Evolutionary conservation across 139 green algal genomes (phyloP), one percentile per base, ranked within the genome.

Genomic region (Volvox reticuliferus): DNA sequence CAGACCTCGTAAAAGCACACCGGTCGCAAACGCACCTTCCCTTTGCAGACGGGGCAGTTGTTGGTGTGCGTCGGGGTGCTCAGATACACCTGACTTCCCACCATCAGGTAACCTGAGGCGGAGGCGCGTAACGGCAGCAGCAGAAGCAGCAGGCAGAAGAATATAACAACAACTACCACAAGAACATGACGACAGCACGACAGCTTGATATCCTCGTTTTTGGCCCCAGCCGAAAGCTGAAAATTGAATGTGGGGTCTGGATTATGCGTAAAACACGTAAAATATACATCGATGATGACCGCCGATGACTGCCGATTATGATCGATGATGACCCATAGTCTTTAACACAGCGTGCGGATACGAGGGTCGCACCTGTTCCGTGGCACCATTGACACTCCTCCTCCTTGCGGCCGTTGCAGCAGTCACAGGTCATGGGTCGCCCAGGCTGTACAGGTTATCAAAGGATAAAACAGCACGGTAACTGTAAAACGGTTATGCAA

Each of bases 311-410:
- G n/a, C n/a, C n/a, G n/a, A n/a, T n/a, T n/a, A n/a, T n/a, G n/a
- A n/a, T n/a, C n/a, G n/a, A n/a, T n/a, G n/a, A n/a, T n/a, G n/a
- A n/a, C n/a, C n/a, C n/a, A n/a, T n/a, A n/a, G n/a, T 36, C 16
- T 13, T 79, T 37, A 36, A 14, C 73, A 79, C 26, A 21, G 16
- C 73, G 14, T 32, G 35, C 75, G 30, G 5, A 32, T 16, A 36
- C 20, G 32, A 16, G 26, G 17, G 1, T 35, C 85, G 21, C 33
- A 94, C 92, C 92, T 91, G 93, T 95, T 1, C 91, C 93, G 68
- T 94, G 77, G 63, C 93, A 95, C 93, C 93, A 95, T 2, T 82
- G n/a, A 36, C 93, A 95, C 78, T 95, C 93, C 67, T 88, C 82
- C 81, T 93, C 82, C 12, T 91, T 92, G 24, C 67, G 73, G 2